Evolutionary conservation across 805 yeast genomes (phyloP).

Genomic region (Tetrapisispora taiwanensis): DNA sequence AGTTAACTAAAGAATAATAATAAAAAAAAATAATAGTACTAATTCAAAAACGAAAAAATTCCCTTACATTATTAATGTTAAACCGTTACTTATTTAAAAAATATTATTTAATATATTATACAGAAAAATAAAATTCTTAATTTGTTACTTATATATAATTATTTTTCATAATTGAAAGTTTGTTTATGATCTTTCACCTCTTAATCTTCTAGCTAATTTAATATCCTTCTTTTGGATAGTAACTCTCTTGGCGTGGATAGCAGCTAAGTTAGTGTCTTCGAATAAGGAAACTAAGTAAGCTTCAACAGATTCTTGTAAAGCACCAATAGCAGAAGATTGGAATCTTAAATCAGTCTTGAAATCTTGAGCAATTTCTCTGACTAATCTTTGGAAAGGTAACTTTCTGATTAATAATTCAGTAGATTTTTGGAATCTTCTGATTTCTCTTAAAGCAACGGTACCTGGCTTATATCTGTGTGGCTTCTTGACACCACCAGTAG

Average conservation of each 20-base stretch:
- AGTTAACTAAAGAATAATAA: too few relatives aligned
- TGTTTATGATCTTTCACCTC: slow-evolving; percentile 82
- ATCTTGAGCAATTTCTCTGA: slow-evolving; percentile 91
- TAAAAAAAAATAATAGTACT: background rate
- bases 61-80: slow-evolving; percentile 3
- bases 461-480: slow-evolving; percentile 97
- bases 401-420: slow-evolving; percentile 92
- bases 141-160: background rate
- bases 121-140: background rate
- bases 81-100: slow-evolving; percentile 4
- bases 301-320: slow-evolving; percentile 97
- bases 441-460: slow-evolving; percentile 93
- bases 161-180: background rate
- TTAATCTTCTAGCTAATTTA: slow-evolving; percentile 93
- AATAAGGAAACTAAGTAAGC: slow-evolving; percentile 93
- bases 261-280: slow-evolving; percentile 97
- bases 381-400: slow-evolving; percentile 94
- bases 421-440: slow-evolving; percentile 94
- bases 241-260: slow-evolving; percentile 98
- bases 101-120: slow-evolving; percentile 3
- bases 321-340: slow-evolving; percentile 96
- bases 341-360: slow-evolving; percentile 89
- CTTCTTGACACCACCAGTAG: slow-evolving; percentile 86
- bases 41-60: background rate
- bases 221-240: slow-evolving; percentile 98